A percentile compares a stretch with the other conserved stretches of the same genome.
These are phyloP conservation scores for Lachancea quebecensis DNA, from an alignment of 805 yeast species.

Conservation along the genomic window DNA sequence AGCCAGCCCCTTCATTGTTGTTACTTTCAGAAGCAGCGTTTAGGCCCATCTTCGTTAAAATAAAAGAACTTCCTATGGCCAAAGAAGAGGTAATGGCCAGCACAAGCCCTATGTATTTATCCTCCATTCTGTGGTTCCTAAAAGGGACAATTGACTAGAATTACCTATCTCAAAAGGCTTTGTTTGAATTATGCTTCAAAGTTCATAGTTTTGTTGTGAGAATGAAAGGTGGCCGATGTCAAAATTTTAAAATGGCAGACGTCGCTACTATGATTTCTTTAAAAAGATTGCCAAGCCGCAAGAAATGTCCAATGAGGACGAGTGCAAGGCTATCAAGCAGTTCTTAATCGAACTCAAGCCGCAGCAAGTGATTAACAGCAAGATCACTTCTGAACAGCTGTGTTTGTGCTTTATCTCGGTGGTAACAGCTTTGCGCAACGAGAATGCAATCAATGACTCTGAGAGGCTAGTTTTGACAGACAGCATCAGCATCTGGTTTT, in stretches of 20 bases:
- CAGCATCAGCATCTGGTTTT: constrained; percentile 56
- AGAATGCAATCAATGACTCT: constrained; percentile 6
- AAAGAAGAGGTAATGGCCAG: constrained; percentile 80
- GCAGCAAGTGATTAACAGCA: not conserved
- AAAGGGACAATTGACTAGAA: not conserved
- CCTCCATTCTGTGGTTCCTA: constrained; percentile 44
- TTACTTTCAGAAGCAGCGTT: constrained; percentile 55
- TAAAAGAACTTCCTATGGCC: constrained; percentile 87
- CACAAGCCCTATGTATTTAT: constrained; percentile 82
- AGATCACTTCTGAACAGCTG: not conserved
- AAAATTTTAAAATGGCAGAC: not conserved
- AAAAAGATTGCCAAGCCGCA: not conserved
- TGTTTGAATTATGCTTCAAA: no score
- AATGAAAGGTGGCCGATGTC: not conserved
- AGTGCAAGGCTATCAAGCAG: not conserved
- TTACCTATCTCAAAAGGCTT: no score
- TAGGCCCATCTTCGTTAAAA: constrained; percentile 81
- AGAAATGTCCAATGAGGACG: not conserved
- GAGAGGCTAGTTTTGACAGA: constrained; percentile 44
- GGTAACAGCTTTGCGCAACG: constrained; percentile 2
- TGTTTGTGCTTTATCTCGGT: constrained; percentile 3
- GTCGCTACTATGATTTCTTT: no score
- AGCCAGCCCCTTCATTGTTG: constrained; percentile 66
- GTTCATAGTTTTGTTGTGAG: not conserved
- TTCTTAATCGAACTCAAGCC: not conserved